Percentiles rank a stretch among this genome's conserved stretches.
phyloP scores from a whole-genome alignment of 306 rosid species.

The Pueraria montana region DNA sequence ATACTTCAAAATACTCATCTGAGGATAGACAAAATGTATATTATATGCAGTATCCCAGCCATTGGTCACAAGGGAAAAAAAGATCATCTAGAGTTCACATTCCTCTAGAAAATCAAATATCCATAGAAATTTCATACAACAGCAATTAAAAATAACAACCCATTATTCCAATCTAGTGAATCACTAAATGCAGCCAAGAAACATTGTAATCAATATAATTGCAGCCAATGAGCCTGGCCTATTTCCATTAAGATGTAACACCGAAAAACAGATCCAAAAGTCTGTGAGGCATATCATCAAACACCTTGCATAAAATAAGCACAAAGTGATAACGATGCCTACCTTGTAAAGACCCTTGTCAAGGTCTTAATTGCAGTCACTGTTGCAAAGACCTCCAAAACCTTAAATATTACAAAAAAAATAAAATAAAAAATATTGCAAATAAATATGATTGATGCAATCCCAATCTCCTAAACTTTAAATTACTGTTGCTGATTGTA shows the following conservation, averaged over 20 bases:
- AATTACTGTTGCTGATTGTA: neutral
- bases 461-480: neutral
- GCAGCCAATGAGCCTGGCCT: slow-evolving; percentile 1
- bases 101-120: neutral
- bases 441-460: neutral
- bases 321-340: neutral
- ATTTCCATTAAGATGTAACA: slow-evolving; percentile 13
- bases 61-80: neutral
- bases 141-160: slow-evolving; percentile 1
- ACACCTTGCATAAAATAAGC: slow-evolving; percentile 30
- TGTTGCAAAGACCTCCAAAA: neutral
- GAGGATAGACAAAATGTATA: slow-evolving; percentile 17
- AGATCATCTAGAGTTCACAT: slow-evolving; percentile 16
- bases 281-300: slow-evolving; percentile 46
- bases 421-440: neutral
- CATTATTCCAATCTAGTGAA: slow-evolving; percentile 19
- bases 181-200: slow-evolving; percentile 11
- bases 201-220: neutral
- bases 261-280: neutral
- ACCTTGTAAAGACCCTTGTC: neutral
- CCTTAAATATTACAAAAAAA: neutral
- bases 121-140: neutral
- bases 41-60: slow-evolving; percentile 9
- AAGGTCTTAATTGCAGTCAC: neutral
- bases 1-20: slow-evolving; percentile 66